Base-by-base conservation (phyloP, 2,329 filamentous ascomycete genomes). In the Corynespora cassiicola region DNA sequence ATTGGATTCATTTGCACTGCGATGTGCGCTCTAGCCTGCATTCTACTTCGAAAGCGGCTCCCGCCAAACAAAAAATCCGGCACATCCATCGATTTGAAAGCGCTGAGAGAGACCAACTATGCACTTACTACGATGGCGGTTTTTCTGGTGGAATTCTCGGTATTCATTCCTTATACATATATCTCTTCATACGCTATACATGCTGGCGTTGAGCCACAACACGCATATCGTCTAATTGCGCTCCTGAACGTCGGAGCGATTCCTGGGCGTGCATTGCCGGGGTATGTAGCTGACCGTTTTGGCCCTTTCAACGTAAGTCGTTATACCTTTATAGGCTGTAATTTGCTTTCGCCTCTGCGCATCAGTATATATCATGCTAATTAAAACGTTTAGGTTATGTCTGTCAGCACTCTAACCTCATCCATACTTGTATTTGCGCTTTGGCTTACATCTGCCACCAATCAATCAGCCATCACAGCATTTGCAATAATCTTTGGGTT, bases 401-500 rank as follows among this genome's bases (percentile, higher is more conserved):
- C 77, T 5, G 43, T 74, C 11, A 74, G 82, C 53, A 75, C 73
- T 27, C 40, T 51, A n/a, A 41, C 47, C 8, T 63, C 56, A 18
- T 61, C 63, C 25, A 69, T 78, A 17, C 52, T 79, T 2, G 69
- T 75, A 2, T 65, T 83, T 0, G 77, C 72, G 0, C 66, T 87
- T 7, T 84, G 80, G 80, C 66, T 83, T 10, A 78, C 58, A 2
- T 45, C 52, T 3, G 36, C 23, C 1, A 69, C 69, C 31, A 80
- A 80, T 14, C 77, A 77, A 1, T 75, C 80, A 2, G 19, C 42
- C 7, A 80, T 84, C 45, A 77, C 88, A 37, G 74, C 81, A 14
- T 88, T 86, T 63, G 76, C 79, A 6, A 71, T 78, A 8, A 66
- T 87, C 6, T 89, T 86, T 52, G 86, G 86, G 10, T 87, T 88